Evolutionary conservation across 352 stramenopile species (phyloP), one percentile per base, ranked within the genome.

Genomic region (Phytophthora palmivora): DNA sequence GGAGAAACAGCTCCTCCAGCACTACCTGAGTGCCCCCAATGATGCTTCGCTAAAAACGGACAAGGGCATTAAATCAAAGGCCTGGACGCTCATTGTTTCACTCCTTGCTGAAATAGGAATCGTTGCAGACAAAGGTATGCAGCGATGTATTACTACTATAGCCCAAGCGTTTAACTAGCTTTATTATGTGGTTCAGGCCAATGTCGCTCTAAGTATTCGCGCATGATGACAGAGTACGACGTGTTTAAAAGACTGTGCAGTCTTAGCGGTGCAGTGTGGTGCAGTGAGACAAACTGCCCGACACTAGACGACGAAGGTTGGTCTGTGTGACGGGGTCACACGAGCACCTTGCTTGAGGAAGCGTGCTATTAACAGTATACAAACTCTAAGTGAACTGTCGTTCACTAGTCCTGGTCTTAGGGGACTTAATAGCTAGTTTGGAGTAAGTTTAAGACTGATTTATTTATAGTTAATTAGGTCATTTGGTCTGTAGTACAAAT

Each of bases 1-100:
- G n/a, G n/a, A n/a, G n/a, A n/a, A n/a, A n/a, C n/a, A n/a, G n/a
- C n/a, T n/a, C n/a, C n/a, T n/a, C n/a, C n/a, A n/a, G n/a, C n/a
- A n/a, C n/a, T 38, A 38, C 33, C 14, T 6, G 8, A 46, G 19
- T 46, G 15, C 47, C 36, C 47, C 33, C 19, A 56, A 45, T 34
- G 18, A 56, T 10, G 47, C 47, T 6, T 34, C 47, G 21, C 34
- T 45, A 6, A 43, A 15, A 33, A 56, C 6, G 15, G 47, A 56
- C 18, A 56, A 56, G 21, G 34, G 21, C 11, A 56, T 56, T 37
- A 56, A 56, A 21, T 45, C 47, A 6, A 56, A 56, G 36, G 47
- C 33, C 14, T 45, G 47, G 47, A 37, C 47, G 5, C 47, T 44
- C 3, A 56, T 45, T 12, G 19, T 56, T 5, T 26, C 44, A 3